Evolutionary conservation across 176 grass and related monocot genomes (phyloP), one percentile per base, ranked within the genome.

Genomic region (Cenchrus americanus): DNA sequence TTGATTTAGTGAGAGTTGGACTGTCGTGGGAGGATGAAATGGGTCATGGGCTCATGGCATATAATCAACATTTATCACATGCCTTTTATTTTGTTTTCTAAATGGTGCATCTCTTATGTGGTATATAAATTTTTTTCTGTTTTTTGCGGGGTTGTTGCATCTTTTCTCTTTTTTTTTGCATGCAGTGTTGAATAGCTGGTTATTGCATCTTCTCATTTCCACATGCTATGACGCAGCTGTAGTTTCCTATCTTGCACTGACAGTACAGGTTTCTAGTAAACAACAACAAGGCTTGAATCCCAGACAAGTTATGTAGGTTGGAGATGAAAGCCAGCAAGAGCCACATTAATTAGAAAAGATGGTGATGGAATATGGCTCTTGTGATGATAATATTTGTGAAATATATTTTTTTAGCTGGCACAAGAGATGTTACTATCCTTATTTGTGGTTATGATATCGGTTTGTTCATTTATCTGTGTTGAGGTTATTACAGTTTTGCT

Each of bases 401-500:
- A 51, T 47, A 80, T 41, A 66, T 7, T n/a, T 18, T 59, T 42
- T 27, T 68, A 17, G 11, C 63, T 23, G 19, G 18, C 34, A 69
- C 2, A 10, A 17, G n/a, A 10, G 37, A 12, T 41, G 63, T 34
- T 55, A 51, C 27, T 64, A 34, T 66, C 48, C 52, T 66, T 50
- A 37, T 37, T 37, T 48, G 24, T 84, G n/a, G 19, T 71, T 62
- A 65, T 72, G 58, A 71, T 51, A 72, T 78, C 48, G 18, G 61
- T 64, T 78, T 34, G 69, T 64, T 17, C 69, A 67, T 64, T 50
- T 73, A 63, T 17, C 17, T 41, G 46, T 69, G 44, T 24, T 83
- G 77, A 82, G 62, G 10, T 69, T 41, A 81, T 78, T 32, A 79
- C 42, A 24, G 7, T 83, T 79, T 84, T 32, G 51, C 47, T 88